A percentile compares a stretch with the other conserved stretches of the same genome.
Conservation (phyloP, 257 asterid genomes). For the Linaria vulgaris region DNA sequence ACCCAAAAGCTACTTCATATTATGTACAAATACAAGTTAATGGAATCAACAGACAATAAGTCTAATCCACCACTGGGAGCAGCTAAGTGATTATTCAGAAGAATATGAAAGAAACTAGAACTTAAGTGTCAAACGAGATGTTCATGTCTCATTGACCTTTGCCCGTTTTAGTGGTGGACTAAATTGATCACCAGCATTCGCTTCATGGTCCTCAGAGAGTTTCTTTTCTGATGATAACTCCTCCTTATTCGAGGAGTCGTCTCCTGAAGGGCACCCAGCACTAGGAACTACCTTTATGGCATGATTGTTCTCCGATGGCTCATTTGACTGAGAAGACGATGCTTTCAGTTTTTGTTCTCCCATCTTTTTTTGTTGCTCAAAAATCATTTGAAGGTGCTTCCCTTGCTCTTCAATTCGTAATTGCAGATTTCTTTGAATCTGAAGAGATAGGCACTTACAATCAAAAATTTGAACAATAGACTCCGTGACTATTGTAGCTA, state of each 20-base stretch:
- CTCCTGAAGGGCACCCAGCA: conserved; percentile 23
- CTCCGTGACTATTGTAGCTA: neutral
- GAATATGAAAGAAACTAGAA: conserved; percentile 13
- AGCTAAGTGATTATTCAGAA: conserved; percentile 18
- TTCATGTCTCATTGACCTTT: conserved; percentile 37
- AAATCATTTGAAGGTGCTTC: conserved; percentile 66
- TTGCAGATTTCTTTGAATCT: conserved; percentile 85
- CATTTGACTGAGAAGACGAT: conserved; percentile 33
- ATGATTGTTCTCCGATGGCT: conserved; percentile 24
- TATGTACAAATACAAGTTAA: conserved; percentile 18
- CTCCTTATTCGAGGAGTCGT: conserved; percentile 24
- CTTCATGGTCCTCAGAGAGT: conserved; percentile 34
- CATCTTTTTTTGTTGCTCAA: conserved; percentile 67
- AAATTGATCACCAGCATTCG: conserved; percentile 15
- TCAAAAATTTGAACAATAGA: conserved; percentile 1
- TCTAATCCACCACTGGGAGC: conserved; percentile 11
- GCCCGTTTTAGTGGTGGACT: conserved; percentile 41
- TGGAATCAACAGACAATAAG: conserved; percentile 22
- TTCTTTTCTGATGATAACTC: conserved; percentile 30
- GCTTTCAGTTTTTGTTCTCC: conserved; percentile 53
- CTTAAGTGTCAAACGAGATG: conserved; percentile 11
- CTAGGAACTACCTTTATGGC: conserved; percentile 20
- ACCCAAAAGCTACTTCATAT: conserved; percentile 4
- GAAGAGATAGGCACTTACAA: conserved; percentile 23
- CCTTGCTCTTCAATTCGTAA: conserved; percentile 88